phyloP scores from a whole-genome alignment of 345 rosid genomes.

The Salix caprea region DNA sequence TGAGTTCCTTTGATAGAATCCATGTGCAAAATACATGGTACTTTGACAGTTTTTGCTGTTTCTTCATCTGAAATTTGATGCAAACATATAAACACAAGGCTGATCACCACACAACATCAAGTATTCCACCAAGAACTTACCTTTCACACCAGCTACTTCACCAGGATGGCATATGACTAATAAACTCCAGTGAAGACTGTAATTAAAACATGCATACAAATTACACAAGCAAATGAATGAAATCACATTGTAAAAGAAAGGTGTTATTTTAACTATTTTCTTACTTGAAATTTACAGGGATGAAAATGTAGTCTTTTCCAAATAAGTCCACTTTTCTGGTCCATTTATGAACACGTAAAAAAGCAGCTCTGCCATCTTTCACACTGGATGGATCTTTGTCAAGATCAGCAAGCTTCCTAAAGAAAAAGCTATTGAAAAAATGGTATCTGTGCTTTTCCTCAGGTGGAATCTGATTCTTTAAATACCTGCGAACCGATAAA shows the following conservation, averaged over 20 bases:
- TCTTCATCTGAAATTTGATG: slow-evolving; percentile 51
- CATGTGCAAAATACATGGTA: slow-evolving; percentile 95
- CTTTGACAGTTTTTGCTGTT: slow-evolving; percentile 37
- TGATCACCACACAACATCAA: slow-evolving; percentile 1
- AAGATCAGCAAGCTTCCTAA: slow-evolving; percentile 95
- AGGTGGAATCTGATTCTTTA: slow-evolving; percentile 65
- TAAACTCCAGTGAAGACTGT: slow-evolving; percentile 98
- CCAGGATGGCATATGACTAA: slow-evolving; percentile 91
- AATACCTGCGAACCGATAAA: slow-evolving; percentile 51
- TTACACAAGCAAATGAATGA: slow-evolving; percentile 13
- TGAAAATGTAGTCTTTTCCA: slow-evolving; percentile 86
- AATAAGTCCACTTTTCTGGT: slow-evolving; percentile 91
- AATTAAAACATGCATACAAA: slow-evolving; percentile 22
- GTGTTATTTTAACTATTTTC: slow-evolving; percentile 14
- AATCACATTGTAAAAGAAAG: not conserved
- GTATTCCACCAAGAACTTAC: slow-evolving; percentile 36
- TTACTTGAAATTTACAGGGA: slow-evolving; percentile 93
- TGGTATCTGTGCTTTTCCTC: slow-evolving; percentile 69
- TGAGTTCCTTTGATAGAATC: slow-evolving; percentile 98
- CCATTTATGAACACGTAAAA: slow-evolving; percentile 93
- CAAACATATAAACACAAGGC: slow-evolving; percentile 9
- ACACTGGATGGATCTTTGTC: slow-evolving; percentile 97
- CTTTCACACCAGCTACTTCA: slow-evolving; percentile 62
- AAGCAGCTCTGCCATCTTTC: slow-evolving; percentile 93
- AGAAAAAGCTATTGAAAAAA: slow-evolving; percentile 97